phyloP scores from a whole-genome alignment of 2,329 filamentous ascomycete species.

The Cryphonectria nitschkei region DNA sequence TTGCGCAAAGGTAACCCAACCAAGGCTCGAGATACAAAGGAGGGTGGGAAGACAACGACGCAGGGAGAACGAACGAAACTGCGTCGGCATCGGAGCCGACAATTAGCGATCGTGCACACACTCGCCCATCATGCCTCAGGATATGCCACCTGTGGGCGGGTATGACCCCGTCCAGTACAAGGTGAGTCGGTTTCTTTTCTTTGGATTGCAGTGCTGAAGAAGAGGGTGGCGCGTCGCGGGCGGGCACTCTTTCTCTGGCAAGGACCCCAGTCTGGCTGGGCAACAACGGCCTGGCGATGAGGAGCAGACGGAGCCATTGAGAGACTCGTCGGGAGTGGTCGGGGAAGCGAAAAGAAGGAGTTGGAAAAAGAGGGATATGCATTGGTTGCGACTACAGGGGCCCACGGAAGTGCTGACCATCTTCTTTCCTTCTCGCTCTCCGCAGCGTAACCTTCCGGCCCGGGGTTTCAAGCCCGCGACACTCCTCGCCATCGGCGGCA shows the following conservation, averaged over 20 bases:
- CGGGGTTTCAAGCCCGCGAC: conserved; percentile 85
- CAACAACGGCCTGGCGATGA: not conserved
- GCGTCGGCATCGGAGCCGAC: conserved; percentile 8
- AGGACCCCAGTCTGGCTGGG: not conserved
- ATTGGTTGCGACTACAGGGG: not conserved
- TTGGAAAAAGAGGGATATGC: not conserved
- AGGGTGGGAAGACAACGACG: no score
- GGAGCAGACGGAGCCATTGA: not conserved
- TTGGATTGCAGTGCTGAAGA: not conserved
- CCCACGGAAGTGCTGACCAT: conserved; percentile 2
- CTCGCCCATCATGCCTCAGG: conserved; percentile 80
- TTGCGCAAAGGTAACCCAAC: not conserved
- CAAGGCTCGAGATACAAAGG: not conserved
- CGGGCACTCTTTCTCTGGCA: not conserved
- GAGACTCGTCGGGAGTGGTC: not conserved
- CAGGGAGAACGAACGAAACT: conserved; percentile 5
- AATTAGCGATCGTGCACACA: not conserved
- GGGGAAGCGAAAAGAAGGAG: not conserved
- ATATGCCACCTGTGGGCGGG: conserved; percentile 94
- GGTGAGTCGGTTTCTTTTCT: conserved; percentile 53
- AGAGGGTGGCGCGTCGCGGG: not conserved
- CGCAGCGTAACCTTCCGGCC: conserved; percentile 85
- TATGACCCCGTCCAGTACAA: conserved; percentile 98
- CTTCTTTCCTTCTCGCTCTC: not conserved
- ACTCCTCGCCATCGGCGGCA: conserved; percentile 76